Evolutionary conservation across 306 rosid species (phyloP).

Genomic region (Cicer yamashitae): DNA sequence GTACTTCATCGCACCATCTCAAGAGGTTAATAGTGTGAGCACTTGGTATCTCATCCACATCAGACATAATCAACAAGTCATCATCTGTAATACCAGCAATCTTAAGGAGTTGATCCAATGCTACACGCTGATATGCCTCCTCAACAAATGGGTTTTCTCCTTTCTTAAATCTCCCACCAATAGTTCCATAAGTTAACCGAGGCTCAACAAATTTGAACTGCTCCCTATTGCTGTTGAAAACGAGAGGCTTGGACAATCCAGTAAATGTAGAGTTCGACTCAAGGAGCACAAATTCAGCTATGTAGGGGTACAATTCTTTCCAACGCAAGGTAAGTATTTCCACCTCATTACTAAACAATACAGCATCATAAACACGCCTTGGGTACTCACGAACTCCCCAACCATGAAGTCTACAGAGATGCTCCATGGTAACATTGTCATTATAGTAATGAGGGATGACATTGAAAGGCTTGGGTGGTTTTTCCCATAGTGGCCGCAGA

Average conservation of each 20-base stretch:
- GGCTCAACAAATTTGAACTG: constrained; percentile 82
- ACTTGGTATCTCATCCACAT: constrained; percentile 98
- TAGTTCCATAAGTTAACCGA: constrained; percentile 76
- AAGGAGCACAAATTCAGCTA: constrained; percentile 85
- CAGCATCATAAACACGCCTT: constrained; percentile 95
- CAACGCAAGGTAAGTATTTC: constrained; percentile 88
- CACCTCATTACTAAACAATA: constrained; percentile 90
- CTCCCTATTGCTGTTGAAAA: constrained; percentile 61
- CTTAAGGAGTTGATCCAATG: constrained; percentile 85
- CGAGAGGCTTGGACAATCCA: constrained; percentile 76
- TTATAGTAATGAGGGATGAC: constrained; percentile 90
- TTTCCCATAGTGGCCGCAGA: constrained; percentile 95
- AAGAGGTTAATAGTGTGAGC: constrained; percentile 92
- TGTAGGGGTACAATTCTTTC: constrained; percentile 90
- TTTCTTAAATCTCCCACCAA: constrained; percentile 83
- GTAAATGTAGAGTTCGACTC: constrained; percentile 97
- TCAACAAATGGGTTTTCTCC: constrained; percentile 98
- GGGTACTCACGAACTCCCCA: constrained; percentile 95
- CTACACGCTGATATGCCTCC: constrained; percentile 97
- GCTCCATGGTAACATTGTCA: constrained; percentile 89
- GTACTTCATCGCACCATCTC: constrained; percentile 94
- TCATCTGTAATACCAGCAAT: constrained; percentile 90
- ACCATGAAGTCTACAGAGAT: constrained; percentile 90
- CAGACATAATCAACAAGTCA: constrained; percentile 97
- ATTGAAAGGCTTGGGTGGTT: constrained; percentile 85